phyloP scores from a whole-genome alignment of 148 eudicot genomes.

The Rhododendron mucronatum region DNA sequence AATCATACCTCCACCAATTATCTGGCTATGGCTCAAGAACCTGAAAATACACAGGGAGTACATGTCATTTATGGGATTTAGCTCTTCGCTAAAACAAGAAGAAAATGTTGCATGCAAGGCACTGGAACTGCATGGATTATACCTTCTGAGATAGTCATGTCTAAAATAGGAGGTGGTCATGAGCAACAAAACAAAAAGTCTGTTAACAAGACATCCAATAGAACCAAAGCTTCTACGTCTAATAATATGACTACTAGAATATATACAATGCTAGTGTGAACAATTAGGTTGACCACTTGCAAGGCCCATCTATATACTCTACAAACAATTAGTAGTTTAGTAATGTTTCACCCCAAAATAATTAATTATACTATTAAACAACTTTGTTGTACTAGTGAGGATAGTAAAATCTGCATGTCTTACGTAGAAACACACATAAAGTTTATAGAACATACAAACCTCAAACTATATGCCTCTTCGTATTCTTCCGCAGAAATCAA shows the following conservation, averaged over 20 bases:
- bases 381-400: neutral
- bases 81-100: neutral
- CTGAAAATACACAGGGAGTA: slow-evolving; percentile 19
- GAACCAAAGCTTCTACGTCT: neutral
- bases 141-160: neutral
- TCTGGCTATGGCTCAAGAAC: slow-evolving; percentile 22
- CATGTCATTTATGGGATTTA: slow-evolving; percentile 2
- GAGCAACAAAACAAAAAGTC: neutral
- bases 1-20: slow-evolving; percentile 27
- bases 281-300: slow-evolving; percentile 1
- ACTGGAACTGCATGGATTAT: slow-evolving; percentile 2
- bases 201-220: neutral
- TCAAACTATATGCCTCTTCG: neutral
- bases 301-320: neutral
- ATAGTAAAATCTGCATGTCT: neutral
- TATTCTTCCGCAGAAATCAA: no score
- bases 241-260: neutral
- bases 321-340: neutral
- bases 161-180: neutral
- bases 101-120: neutral
- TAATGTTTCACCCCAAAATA: no score
- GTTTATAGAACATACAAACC: neutral
- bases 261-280: neutral
- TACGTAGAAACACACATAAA: neutral
- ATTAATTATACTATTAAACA: no score